Conservation (phyloP, 805 yeast species). For the Saturnispora halmiae region DNA sequence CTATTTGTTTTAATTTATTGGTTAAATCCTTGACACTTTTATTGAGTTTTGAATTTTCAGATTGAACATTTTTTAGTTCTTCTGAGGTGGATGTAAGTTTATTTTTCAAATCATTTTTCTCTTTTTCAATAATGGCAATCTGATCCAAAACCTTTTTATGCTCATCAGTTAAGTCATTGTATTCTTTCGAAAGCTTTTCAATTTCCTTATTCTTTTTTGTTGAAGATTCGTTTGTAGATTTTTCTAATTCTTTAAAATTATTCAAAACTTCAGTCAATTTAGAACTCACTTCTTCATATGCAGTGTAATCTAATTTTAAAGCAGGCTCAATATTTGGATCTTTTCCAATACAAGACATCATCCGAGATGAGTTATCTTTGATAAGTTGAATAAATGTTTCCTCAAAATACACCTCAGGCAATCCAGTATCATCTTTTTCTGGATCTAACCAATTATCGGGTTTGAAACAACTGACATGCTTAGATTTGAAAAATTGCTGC, state of each 20-base stretch:
- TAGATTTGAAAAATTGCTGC: slow-evolving; percentile 57
- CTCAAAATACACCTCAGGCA: slow-evolving; percentile 76
- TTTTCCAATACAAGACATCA: slow-evolving; percentile 60
- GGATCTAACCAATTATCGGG: slow-evolving; percentile 41
- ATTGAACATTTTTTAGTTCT: slow-evolving; percentile 21
- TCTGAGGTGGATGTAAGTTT: slow-evolving; percentile 20
- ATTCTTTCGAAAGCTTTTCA: slow-evolving; percentile 18
- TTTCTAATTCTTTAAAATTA: slow-evolving; percentile 16
- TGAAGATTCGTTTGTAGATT: slow-evolving; percentile 14
- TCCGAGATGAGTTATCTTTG: slow-evolving; percentile 58
- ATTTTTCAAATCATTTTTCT: slow-evolving; percentile 21
- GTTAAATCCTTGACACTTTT: slow-evolving; percentile 21
- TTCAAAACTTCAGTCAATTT: slow-evolving; percentile 21
- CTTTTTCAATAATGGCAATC: slow-evolving; percentile 27
- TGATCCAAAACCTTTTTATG: slow-evolving; percentile 21
- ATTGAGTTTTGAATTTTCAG: slow-evolving; percentile 28
- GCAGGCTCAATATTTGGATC: slow-evolving; percentile 70
- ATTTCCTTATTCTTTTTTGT: slow-evolving; percentile 19
- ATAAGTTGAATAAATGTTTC: slow-evolving; percentile 53
- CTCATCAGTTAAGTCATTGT: slow-evolving; percentile 28
- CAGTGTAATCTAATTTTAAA: slow-evolving; percentile 54
- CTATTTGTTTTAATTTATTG: slow-evolving; percentile 19
- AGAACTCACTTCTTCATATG: slow-evolving; percentile 38
- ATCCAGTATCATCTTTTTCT: slow-evolving; percentile 68
- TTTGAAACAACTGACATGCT: slow-evolving; percentile 48